Evolutionary conservation across 495 filamentous ascomycete species (phyloP).

Genomic region (Extremus antarcticus): DNA sequence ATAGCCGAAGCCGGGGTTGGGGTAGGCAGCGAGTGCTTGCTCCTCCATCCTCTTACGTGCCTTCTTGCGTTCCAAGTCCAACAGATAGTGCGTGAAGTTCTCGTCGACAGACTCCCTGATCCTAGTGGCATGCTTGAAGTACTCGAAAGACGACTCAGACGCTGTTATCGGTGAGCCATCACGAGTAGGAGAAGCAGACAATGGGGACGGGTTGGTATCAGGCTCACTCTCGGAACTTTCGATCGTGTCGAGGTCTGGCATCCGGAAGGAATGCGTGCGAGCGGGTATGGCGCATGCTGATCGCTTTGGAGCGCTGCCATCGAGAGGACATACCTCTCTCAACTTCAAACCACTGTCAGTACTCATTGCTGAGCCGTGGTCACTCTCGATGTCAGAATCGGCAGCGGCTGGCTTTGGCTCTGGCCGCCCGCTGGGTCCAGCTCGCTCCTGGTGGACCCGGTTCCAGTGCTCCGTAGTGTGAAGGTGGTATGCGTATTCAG

Average conservation of each 20-base stretch:
- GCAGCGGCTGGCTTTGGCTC: not conserved
- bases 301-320: not conserved
- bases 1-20: slow-evolving; percentile 48
- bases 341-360: not conserved
- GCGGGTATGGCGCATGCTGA: not conserved
- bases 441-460: slow-evolving; percentile 6
- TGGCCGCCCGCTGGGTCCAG: not conserved
- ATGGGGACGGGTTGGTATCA: slow-evolving; percentile 36
- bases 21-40: slow-evolving; percentile 58
- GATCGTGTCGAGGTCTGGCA: slow-evolving; percentile 46
- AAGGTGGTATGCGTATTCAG: slow-evolving; percentile 26
- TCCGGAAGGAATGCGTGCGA: slow-evolving; percentile 41
- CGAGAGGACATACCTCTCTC: not conserved
- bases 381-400: slow-evolving; percentile 1
- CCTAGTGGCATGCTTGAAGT: slow-evolving; percentile 34
- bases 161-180: slow-evolving; percentile 26
- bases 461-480: slow-evolving; percentile 10
- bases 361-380: not conserved
- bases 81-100: slow-evolving; percentile 59
- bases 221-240: slow-evolving; percentile 46
- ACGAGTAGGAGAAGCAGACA: slow-evolving; percentile 38
- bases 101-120: slow-evolving; percentile 55
- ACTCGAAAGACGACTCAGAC: slow-evolving; percentile 21
- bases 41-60: slow-evolving; percentile 64
- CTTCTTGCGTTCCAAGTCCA: slow-evolving; percentile 62